Percentiles rank a stretch among this genome's conserved stretches.
Conservation (phyloP, 2,329 filamentous ascomycete genomes). For the Xylaria sp. region DNA sequence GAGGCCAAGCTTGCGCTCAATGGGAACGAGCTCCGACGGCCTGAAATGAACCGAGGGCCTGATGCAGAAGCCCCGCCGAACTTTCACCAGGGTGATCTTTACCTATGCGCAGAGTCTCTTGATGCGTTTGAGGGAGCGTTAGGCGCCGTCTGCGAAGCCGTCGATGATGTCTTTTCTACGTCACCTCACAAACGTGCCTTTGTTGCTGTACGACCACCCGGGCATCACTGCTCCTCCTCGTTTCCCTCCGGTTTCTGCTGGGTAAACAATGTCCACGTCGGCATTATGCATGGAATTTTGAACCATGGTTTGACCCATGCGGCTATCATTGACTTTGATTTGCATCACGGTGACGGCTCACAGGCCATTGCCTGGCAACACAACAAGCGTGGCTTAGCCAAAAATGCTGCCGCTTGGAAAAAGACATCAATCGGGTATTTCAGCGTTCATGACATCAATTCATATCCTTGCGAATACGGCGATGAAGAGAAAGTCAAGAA, state of each 20-base stretch:
- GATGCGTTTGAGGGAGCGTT: slow-evolving; percentile 90
- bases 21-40: slow-evolving; percentile 80
- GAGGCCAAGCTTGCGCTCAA: slow-evolving; percentile 80
- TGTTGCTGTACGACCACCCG: slow-evolving; percentile 90
- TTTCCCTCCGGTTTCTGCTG: slow-evolving; percentile 97
- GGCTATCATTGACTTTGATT: slow-evolving; percentile 90
- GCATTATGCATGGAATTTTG: slow-evolving; percentile 89
- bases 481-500: slow-evolving; percentile 93
- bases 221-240: slow-evolving; percentile 92
- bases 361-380: slow-evolving; percentile 93
- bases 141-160: slow-evolving; percentile 91
- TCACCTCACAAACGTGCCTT: slow-evolving; percentile 80
- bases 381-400: slow-evolving; percentile 77
- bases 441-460: slow-evolving; percentile 97
- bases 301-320: slow-evolving; percentile 90
- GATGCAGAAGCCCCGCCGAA: slow-evolving; percentile 61
- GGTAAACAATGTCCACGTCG: slow-evolving; percentile 98
- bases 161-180: slow-evolving; percentile 81
- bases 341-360: slow-evolving; percentile 95
- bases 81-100: slow-evolving; percentile 90
- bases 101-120: slow-evolving; percentile 86
- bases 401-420: slow-evolving; percentile 80
- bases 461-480: slow-evolving; percentile 94
- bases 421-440: slow-evolving; percentile 94
- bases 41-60: slow-evolving; percentile 66